Conservation (phyloP, 345 rosid genomes). For the Lenwebbia sp. region DNA sequence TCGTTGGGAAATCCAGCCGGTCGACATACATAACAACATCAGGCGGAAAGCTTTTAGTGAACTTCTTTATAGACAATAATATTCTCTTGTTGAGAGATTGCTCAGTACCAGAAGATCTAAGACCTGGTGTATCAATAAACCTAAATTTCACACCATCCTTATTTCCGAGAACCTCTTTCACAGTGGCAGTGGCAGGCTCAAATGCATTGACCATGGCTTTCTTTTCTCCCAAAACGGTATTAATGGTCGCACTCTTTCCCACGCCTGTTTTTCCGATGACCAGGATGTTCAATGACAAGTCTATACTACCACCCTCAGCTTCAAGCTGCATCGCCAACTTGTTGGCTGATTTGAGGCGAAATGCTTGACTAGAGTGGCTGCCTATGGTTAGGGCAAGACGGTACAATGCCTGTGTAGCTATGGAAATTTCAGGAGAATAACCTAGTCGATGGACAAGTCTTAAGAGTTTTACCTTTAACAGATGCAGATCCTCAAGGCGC, state of each 20-base stretch:
- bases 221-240: conserved; percentile 56
- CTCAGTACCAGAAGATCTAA: conserved; percentile 33
- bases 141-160: conserved; percentile 37
- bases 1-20: conserved; percentile 39
- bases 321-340: conserved; percentile 26
- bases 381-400: conserved; percentile 15
- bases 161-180: conserved; percentile 37
- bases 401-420: conserved; percentile 31
- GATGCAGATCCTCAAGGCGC: conserved; percentile 31
- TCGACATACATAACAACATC: conserved; percentile 68
- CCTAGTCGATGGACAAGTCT: conserved; percentile 39
- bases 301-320: conserved; percentile 23
- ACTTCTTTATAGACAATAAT: conserved; percentile 46
- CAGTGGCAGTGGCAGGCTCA: conserved; percentile 32
- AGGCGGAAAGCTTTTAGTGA: conserved; percentile 38
- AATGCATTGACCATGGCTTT: conserved; percentile 41
- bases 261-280: conserved; percentile 82
- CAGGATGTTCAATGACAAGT: conserved; percentile 49
- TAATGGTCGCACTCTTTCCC: conserved; percentile 74
- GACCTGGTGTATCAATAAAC: conserved; percentile 73
- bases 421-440: conserved; percentile 26
- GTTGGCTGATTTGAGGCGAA: conserved; percentile 21
- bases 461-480: conserved; percentile 41
- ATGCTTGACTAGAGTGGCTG: conserved; percentile 10
- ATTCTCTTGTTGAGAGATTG: conserved; percentile 39